phyloP scores from a whole-genome alignment of 306 rosid species.

The Quercus dentata region DNA sequence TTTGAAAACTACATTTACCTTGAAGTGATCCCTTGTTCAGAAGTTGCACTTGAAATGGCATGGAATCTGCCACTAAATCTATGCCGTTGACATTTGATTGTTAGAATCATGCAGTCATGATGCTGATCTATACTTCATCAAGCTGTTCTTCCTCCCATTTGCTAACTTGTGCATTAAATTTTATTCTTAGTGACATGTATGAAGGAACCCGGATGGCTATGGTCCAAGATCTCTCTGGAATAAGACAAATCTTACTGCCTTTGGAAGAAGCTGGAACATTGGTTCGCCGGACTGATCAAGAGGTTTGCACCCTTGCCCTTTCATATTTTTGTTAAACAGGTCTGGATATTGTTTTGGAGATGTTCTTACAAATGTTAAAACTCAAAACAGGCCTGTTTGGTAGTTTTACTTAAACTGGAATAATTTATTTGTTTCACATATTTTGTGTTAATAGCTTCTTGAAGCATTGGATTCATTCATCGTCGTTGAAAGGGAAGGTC shows the following conservation, averaged over 20 bases:
- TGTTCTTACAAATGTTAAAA: background rate
- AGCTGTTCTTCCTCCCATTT: background rate
- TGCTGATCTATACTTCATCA: background rate
- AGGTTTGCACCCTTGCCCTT: constrained; percentile 42
- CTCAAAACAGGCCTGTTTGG: background rate
- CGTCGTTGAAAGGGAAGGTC: constrained; percentile 96
- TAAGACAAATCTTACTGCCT: constrained; percentile 72
- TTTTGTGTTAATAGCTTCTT: constrained; percentile 50
- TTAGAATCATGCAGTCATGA: background rate
- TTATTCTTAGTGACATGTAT: constrained; percentile 66
- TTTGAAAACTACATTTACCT: background rate
- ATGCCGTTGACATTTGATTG: background rate
- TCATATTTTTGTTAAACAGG: background rate
- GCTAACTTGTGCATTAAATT: constrained; percentile 19
- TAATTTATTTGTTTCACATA: background rate
- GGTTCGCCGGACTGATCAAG: constrained; percentile 76
- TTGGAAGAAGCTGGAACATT: constrained; percentile 72
- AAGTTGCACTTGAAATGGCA: background rate
- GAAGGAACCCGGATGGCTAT: constrained; percentile 95
- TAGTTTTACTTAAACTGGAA: background rate
- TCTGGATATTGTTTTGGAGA: background rate
- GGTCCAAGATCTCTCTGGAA: constrained; percentile 60
- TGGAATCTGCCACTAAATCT: background rate
- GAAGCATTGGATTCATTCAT: constrained; percentile 52
- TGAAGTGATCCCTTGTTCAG: background rate